Conservation (phyloP, 2,329 filamentous ascomycete species). For the Colletotrichum shisoi region DNA sequence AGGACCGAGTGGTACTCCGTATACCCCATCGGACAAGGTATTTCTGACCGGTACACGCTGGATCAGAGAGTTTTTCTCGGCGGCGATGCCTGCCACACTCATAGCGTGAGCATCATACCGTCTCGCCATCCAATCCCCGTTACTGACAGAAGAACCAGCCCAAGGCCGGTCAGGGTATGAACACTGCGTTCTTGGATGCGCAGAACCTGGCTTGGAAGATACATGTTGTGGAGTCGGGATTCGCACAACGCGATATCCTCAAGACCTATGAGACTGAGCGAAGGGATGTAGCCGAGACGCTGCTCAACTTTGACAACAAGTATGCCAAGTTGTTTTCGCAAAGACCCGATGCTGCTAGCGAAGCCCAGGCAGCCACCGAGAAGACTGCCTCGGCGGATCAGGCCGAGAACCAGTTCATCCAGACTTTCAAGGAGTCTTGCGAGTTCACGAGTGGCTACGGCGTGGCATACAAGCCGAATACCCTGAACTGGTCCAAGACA, state of each 20-base stretch:
- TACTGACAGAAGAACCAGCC: conserved; percentile 57
- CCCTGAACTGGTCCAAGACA: conserved; percentile 79
- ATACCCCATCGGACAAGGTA: conserved; percentile 78
- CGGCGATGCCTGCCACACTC: conserved; percentile 81
- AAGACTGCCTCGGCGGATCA: conserved; percentile 44
- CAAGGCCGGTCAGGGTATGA: conserved; percentile 83
- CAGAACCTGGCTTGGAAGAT: conserved; percentile 97
- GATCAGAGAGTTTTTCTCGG: conserved; percentile 76
- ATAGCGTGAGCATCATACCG: conserved; percentile 63
- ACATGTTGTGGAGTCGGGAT: conserved; percentile 84
- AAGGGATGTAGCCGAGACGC: conserved; percentile 81
- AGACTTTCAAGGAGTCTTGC: conserved; percentile 88
- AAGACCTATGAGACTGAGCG: conserved; percentile 88
- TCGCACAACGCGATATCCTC: conserved; percentile 77
- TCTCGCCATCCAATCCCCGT: neutral
- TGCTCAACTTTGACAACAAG: conserved; percentile 85
- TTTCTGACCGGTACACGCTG: conserved; percentile 71
- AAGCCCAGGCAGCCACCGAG: conserved; percentile 72
- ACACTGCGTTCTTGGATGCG: conserved; percentile 80
- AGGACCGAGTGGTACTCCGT: conserved; percentile 77
- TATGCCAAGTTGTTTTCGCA: conserved; percentile 92
- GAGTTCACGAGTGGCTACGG: conserved; percentile 94
- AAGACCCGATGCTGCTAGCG: conserved; percentile 73
- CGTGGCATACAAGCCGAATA: conserved; percentile 82
- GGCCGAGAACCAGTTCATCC: conserved; percentile 81